Evolutionary conservation across 345 rosid genomes (phyloP), one percentile per base, ranked within the genome.

Genomic region (Moricandia arvensis): DNA sequence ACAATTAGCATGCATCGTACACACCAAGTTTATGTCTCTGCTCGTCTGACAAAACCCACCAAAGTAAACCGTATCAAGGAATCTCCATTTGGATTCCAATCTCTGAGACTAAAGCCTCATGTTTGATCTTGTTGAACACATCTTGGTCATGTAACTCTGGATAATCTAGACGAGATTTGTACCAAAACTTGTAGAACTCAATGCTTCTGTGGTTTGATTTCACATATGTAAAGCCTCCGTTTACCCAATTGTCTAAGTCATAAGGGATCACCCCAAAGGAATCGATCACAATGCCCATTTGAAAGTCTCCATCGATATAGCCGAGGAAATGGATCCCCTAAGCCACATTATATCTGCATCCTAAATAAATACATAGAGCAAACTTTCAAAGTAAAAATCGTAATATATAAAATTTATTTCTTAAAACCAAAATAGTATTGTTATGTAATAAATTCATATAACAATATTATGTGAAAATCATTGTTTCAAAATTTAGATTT

Each of bases 1-100:
- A 66, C 96, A 93, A 78, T 93, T 93, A 16, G 90, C 96, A 73
- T 93, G 96, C 93, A 93, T 86, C 0, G 96, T 93, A 67, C 94
- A 93, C 13, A 85, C 89, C 18, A 77, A 30, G 63, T 83, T 84
- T 29, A 90, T 75, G 64, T 93, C 89, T 77, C 35, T 80, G 74
- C 87, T 77, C 0, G 80, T 79, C 71, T 90, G 82, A 71, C 94
- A 93, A 66, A 93, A 88, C 58, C 96, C 98, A 18, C 93, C 91
- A 60, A 90, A 82, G 53, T 81, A 86, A 13, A 71, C 85, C 0
- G 97, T 90, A 63, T 89, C 88, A 1, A 90, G 80, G 71, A 89
- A 93, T 65, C 80, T 86, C 71, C 71, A 93, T 83, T 58, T 60
- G 61, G 12, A 93, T 53, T 31, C 88, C 83, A 13, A 86, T 68